Percentiles rank a stretch among this genome's conserved stretches.
phyloP scores from a whole-genome alignment of 805 yeast genomes.

The Candida hispaniensis region DNA sequence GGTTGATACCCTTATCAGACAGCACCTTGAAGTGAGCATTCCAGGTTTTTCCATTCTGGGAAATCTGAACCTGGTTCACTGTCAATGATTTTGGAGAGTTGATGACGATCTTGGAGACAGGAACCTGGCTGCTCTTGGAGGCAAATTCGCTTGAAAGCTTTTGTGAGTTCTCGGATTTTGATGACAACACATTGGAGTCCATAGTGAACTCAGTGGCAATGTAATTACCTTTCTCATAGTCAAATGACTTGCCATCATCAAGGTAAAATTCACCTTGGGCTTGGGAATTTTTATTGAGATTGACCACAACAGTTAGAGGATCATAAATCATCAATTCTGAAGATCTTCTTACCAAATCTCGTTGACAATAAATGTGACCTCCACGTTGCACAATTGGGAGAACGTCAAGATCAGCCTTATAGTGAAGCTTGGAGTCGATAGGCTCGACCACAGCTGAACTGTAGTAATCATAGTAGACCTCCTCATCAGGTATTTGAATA shows the following conservation, averaged over 20 bases:
- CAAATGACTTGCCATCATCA: constrained; percentile 75
- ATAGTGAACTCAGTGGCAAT: constrained; percentile 34
- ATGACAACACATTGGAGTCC: constrained; percentile 23
- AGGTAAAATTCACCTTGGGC: constrained; percentile 55
- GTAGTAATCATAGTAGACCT: constrained; percentile 31
- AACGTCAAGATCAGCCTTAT: constrained; percentile 42
- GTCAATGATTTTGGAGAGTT: constrained; percentile 1
- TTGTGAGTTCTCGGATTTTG: constrained; percentile 10
- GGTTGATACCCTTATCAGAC: too few species aligned
- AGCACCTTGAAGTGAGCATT: too few species aligned
- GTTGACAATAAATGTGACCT: constrained; percentile 62
- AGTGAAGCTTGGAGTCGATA: constrained; percentile 20
- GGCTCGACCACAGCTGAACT: constrained; percentile 2
- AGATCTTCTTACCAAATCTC: constrained; percentile 71
- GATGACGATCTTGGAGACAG: constrained; percentile 19
- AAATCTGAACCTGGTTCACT: constrained; percentile 1
- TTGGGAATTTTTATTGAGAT: constrained; percentile 35
- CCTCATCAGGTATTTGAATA: constrained; percentile 41
- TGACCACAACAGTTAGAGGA: constrained; percentile 65
- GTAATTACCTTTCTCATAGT: constrained; percentile 41
- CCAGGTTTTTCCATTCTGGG: neutral
- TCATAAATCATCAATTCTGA: constrained; percentile 63
- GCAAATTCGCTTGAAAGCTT: constrained; percentile 2
- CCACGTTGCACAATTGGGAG: constrained; percentile 68
- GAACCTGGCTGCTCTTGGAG: constrained; percentile 5